phyloP scores from a whole-genome alignment of 2,329 filamentous ascomycete genomes.

The Colletotrichum cordylinicola region DNA sequence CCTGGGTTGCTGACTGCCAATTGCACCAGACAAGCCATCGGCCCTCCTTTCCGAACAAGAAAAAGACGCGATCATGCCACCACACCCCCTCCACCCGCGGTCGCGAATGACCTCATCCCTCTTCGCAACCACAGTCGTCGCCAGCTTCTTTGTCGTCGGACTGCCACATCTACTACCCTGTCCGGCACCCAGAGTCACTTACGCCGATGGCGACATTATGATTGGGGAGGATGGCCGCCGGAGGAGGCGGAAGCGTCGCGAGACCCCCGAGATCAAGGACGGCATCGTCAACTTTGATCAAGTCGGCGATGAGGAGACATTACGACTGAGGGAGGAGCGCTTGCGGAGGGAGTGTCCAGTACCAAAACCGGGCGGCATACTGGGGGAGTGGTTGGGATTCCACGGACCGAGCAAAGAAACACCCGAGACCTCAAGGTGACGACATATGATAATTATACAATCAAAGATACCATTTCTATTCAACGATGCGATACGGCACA shows the following conservation, averaged over 20 bases:
- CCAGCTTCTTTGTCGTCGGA: constrained; percentile 90
- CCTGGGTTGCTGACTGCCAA: constrained; percentile 1
- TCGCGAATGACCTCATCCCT: constrained; percentile 93
- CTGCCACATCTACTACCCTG: constrained; percentile 92
- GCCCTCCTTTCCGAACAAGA: constrained; percentile 8
- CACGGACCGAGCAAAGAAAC: constrained; percentile 34
- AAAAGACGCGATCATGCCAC: constrained; percentile 66
- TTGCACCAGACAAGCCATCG: background rate
- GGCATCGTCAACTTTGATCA: constrained; percentile 55
- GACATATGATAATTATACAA: constrained; percentile 11
- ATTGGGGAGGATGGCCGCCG: constrained; percentile 52
- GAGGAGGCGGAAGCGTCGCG: constrained; percentile 46
- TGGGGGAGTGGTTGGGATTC: constrained; percentile 80
- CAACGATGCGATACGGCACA: background rate
- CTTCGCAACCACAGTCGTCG: constrained; percentile 89
- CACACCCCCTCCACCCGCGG: constrained; percentile 84
- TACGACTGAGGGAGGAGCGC: constrained; percentile 39
- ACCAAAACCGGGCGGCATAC: constrained; percentile 82
- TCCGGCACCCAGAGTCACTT: constrained; percentile 77
- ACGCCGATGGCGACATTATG: constrained; percentile 70
- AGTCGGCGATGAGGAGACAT: constrained; percentile 39
- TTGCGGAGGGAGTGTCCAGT: constrained; percentile 82
- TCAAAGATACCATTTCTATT: constrained; percentile 16
- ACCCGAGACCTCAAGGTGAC: constrained; percentile 1
- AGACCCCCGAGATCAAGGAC: constrained; percentile 45